Base-by-base conservation (phyloP, 2,329 filamentous ascomycete genomes). In the Pseudocercospora crystallina region DNA sequence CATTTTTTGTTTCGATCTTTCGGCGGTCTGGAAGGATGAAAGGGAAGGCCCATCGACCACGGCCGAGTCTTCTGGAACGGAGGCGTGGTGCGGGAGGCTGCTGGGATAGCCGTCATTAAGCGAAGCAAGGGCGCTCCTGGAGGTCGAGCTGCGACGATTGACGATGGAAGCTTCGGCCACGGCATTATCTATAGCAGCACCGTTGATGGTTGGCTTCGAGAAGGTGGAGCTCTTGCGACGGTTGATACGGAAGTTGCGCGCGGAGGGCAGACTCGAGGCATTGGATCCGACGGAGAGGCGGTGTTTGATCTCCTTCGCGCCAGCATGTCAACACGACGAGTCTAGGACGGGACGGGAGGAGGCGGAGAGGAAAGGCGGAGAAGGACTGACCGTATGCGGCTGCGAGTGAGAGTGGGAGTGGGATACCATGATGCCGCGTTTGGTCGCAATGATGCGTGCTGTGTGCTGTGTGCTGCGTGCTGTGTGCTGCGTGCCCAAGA, bases 161-260 rank as follows among this genome's bases (percentile, higher is more conserved):
- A 76, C 76, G 48, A 77, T 74, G 49, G 87, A 84, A 35, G 73
- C 75, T 74, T 85, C 68, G 79, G 78, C 77, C 53, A 81, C 80
- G 60, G 86, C 83, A 53, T 83, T 83, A 50, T 71, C 71, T 44
- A 72, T 71, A 1, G 85, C 87, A 10, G 86, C 86, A 30, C 87
- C 86, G 56, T 92, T 76, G 47, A 87, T 89, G 13, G 87, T 85
- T 39, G 87, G 83, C 71, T 87, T 91, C 58, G 84, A 86, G 54
- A 89, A 90, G 68, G 82, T 84, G 68, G 95, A 90, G 73, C 91
- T 96, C 81, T 97, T 97, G 64, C 94, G 84, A 65, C 92, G 89
- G 63, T 89, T 90, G 61, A 97, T 84, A 62, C 94, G 88, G 72
- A 81, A 75, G 67, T 83, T 80, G 61, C 84, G 85, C 53, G 73